phyloP scores from a whole-genome alignment of 306 rosid genomes.

The Castanea crenata region DNA sequence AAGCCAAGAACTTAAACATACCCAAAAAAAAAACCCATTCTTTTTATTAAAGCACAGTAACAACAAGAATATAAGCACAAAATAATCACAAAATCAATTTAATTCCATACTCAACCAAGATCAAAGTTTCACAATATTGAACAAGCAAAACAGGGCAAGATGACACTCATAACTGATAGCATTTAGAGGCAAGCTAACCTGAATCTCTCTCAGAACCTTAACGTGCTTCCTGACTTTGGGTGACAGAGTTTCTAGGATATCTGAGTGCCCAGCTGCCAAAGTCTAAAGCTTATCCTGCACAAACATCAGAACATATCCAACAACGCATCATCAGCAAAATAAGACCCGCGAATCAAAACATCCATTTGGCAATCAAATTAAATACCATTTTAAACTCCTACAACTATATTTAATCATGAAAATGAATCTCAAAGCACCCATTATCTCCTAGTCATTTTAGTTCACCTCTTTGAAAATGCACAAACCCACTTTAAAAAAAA shows the following conservation, averaged over 20 bases:
- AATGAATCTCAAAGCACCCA: background rate
- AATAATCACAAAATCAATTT: too few relatives aligned
- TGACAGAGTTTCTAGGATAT: constrained; percentile 35
- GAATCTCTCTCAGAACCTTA: constrained; percentile 38
- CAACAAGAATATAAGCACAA: too few relatives aligned
- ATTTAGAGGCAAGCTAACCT: constrained; percentile 31
- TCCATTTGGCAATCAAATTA: background rate
- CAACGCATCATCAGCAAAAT: background rate
- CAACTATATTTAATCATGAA: background rate
- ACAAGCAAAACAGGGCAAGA: background rate
- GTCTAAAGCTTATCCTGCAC: constrained; percentile 43
- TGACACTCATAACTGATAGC: background rate
- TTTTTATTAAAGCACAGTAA: too few relatives aligned
- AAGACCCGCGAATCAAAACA: background rate
- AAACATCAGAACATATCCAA: constrained; percentile 11
- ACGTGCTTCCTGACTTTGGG: constrained; percentile 42
- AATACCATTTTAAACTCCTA: background rate
- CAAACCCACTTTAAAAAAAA: background rate
- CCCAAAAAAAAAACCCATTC: too few relatives aligned
- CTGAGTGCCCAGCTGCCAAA: constrained; percentile 33
- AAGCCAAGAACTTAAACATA: too few relatives aligned
- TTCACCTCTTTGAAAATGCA: background rate
- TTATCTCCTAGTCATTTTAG: background rate
- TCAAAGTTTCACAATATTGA: too few relatives aligned
- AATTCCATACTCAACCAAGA: too few relatives aligned